These are phyloP conservation scores for Castanea sativa DNA, from an alignment of 306 rosid species.

Conservation along the genomic window DNA sequence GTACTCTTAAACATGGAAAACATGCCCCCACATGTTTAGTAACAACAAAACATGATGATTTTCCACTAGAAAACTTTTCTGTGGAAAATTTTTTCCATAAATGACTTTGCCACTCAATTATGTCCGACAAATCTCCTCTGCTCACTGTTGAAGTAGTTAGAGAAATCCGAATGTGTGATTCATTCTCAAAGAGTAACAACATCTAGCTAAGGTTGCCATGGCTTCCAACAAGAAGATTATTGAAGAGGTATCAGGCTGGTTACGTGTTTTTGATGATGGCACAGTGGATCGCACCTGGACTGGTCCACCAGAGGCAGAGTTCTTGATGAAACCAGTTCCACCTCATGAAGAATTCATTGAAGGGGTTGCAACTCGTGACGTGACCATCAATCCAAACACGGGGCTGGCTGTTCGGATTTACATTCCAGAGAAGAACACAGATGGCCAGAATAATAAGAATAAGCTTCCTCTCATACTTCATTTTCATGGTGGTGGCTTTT, in stretches of 20 bases:
- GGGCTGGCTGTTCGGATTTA: not conserved
- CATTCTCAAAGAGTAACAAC: too few species aligned
- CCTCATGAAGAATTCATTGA: constrained; percentile 2
- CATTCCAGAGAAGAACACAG: not conserved
- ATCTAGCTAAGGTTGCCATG: too few species aligned
- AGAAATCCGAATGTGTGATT: too few species aligned
- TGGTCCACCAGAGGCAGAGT: not conserved
- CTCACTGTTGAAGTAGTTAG: too few species aligned
- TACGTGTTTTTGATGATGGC: constrained; percentile 4
- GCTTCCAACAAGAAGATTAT: not conserved
- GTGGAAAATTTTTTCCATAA: too few species aligned
- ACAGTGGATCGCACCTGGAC: constrained; percentile 10
- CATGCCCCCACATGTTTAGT: too few species aligned
- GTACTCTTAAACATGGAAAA: too few species aligned
- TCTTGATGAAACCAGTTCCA: not conserved
- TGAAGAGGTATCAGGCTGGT: constrained; percentile 7
- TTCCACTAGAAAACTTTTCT: too few species aligned
- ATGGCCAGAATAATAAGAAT: not conserved
- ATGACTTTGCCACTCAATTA: too few species aligned
- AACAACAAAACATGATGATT: too few species aligned
- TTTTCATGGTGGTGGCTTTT: constrained; percentile 9
- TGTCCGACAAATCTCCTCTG: too few species aligned
- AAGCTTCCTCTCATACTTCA: constrained; percentile 7
- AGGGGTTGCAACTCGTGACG: constrained; percentile 6
- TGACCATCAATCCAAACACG: constrained; percentile 2